phyloP scores from a whole-genome alignment of 176 grass and related monocot genomes.

The Stipa capillata region DNA sequence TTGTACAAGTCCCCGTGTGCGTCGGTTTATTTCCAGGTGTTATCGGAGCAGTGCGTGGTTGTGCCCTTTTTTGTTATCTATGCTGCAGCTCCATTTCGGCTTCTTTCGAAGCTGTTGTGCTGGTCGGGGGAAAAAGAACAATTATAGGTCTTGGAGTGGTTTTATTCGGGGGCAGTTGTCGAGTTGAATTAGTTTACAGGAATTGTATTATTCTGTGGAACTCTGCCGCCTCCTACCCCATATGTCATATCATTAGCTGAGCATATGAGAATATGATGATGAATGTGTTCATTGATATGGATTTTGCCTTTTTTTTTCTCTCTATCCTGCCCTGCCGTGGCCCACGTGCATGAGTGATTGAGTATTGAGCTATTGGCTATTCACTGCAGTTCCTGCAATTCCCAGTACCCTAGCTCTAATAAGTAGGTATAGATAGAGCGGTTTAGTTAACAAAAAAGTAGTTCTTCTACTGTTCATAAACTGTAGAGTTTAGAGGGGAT shows the following conservation, averaged over 20 bases:
- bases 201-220: slow-evolving; percentile 18
- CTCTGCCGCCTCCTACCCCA: neutral
- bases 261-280: neutral
- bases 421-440: too few relatives aligned
- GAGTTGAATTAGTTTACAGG: slow-evolving; percentile 4
- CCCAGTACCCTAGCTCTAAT: too few relatives aligned
- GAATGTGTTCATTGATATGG: neutral
- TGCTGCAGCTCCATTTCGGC: slow-evolving; percentile 1
- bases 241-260: neutral
- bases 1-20: slow-evolving; percentile 21
- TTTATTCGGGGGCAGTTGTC: neutral
- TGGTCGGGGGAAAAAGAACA: slow-evolving; percentile 2
- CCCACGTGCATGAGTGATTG: neutral
- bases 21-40: slow-evolving; percentile 28
- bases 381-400: neutral
- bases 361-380: neutral
- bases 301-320: neutral
- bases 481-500: too few relatives aligned
- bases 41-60: neutral
- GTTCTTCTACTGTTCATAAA: too few relatives aligned
- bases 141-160: slow-evolving; percentile 15
- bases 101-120: neutral
- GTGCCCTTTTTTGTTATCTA: neutral
- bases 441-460: too few relatives aligned
- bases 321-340: neutral